phyloP scores from a whole-genome alignment of 768 basidiomycete genomes.

The Termitomyces sp. region DNA sequence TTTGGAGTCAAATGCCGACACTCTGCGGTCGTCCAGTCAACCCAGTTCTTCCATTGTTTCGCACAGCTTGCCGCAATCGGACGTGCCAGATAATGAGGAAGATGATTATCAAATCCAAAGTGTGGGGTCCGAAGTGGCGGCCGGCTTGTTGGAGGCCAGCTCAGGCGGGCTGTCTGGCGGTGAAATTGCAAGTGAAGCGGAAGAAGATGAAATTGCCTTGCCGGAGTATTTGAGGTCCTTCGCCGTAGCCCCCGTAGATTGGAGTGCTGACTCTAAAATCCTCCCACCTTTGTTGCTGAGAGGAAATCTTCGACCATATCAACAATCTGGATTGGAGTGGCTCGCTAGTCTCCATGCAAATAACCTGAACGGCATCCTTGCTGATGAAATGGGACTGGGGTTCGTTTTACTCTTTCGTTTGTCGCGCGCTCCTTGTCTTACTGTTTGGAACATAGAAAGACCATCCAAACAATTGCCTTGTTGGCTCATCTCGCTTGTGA shows the following conservation, averaged over 20 bases:
- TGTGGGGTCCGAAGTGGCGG: background rate
- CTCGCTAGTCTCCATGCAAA: constrained; percentile 81
- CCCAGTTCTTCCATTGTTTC: background rate
- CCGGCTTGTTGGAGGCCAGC: background rate
- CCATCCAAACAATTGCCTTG: constrained; percentile 93
- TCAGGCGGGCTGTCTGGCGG: background rate
- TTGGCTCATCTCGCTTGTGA: constrained; percentile 91
- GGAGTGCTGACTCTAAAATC: constrained; percentile 54
- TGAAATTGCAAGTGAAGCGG: background rate
- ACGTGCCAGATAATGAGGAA: background rate
- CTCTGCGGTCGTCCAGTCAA: background rate
- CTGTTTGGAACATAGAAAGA: constrained; percentile 53
- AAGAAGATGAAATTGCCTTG: constrained; percentile 26
- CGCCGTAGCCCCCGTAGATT: constrained; percentile 66
- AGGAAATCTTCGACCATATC: constrained; percentile 86
- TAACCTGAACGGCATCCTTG: constrained; percentile 76
- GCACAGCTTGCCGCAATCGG: background rate
- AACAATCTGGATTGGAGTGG: constrained; percentile 93
- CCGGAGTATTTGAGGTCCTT: constrained; percentile 61
- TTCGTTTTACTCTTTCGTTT: constrained; percentile 28
- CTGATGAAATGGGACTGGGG: constrained; percentile 96
- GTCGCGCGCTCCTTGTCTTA: background rate
- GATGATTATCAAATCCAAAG: background rate
- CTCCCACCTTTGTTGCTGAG: constrained; percentile 72
- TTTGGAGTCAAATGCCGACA: background rate